phyloP scores from a whole-genome alignment of 83 land plant genomes.

The Thuja plicata region DNA sequence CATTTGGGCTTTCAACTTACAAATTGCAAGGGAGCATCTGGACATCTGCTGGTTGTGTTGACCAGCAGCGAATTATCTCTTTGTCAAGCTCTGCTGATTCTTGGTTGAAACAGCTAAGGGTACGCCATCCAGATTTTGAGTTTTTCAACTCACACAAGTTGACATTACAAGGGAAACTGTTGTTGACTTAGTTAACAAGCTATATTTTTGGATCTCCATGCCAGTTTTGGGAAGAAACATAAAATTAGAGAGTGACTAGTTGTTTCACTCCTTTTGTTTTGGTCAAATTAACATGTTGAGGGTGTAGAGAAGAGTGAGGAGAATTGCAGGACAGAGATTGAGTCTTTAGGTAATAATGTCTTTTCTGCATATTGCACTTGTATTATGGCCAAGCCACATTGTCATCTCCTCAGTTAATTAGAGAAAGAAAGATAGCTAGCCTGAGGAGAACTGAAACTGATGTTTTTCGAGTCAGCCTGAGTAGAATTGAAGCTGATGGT shows the following conservation, averaged over 20 bases:
- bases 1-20: slow-evolving; percentile 16
- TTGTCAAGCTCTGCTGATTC: slow-evolving; percentile 57
- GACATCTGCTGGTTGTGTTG: slow-evolving; percentile 22
- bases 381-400: no score
- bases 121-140: slow-evolving; percentile 63
- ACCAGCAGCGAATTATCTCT: slow-evolving; percentile 21
- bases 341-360: not conserved
- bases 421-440: not conserved
- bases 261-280: not conserved
- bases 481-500: no score
- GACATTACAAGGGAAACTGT: not conserved
- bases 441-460: not conserved
- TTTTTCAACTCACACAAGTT: slow-evolving; percentile 30
- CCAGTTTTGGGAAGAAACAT: not conserved
- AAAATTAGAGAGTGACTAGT: not conserved
- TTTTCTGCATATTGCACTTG: no score
- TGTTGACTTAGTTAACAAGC: not conserved
- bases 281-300: not conserved
- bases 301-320: not conserved
- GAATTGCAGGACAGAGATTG: slow-evolving; percentile 6
- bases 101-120: slow-evolving; percentile 68
- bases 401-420: no score
- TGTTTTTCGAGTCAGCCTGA: not conserved
- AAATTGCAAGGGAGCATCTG: slow-evolving; percentile 14
- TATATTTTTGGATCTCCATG: not conserved